Base-by-base conservation (phyloP, 805 yeast species). In the Sugiyamaella lignohabitans region DNA sequence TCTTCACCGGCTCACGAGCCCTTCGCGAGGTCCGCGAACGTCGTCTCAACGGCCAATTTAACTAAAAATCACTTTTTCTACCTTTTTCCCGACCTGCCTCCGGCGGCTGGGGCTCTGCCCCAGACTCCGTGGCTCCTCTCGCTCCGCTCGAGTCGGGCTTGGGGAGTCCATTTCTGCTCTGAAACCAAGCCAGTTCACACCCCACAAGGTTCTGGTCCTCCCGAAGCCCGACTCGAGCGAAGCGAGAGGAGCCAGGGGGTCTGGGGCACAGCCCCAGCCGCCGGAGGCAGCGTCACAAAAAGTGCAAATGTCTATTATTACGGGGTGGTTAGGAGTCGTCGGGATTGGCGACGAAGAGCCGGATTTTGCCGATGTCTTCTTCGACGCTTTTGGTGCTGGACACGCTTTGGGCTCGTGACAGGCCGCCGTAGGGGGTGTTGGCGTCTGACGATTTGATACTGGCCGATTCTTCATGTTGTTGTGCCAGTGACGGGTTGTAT, bases 1-100 rank as follows among this genome's bases (percentile, higher is more conserved):
- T 84, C 36, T 72, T 74, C 59, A 64, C 79, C 44, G 93, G 93
- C 11, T 72, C 84, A n/a, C 75, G 77, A 55, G 82, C 81, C 16
- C 72, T 86, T 57, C 72, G 82, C 59, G 70, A 65, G 46, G 72
- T 61, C 3, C 40, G 54, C 22, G 32, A 32, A 21, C 51, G 66
- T 38, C 47, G 66, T 17, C 32, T 53, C 18, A 45, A 46, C 53
- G 59, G 59, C 46, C 24, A 40, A 17, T 46, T 51, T 34, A 36
- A 17, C 20, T 47, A 37, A 37, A 27, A 11, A 35, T 35, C 20
- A n/a, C n/a, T n/a, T n/a, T n/a, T n/a, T n/a, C n/a, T n/a, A n/a
- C n/a, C n/a, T n/a, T n/a, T n/a, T n/a, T n/a, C n/a, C n/a, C n/a
- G n/a, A n/a, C n/a, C n/a, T n/a, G n/a, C n/a, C n/a, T n/a, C n/a